phyloP scores from a whole-genome alignment of 805 yeast species.

The Debaryomyces prosopidis region DNA sequence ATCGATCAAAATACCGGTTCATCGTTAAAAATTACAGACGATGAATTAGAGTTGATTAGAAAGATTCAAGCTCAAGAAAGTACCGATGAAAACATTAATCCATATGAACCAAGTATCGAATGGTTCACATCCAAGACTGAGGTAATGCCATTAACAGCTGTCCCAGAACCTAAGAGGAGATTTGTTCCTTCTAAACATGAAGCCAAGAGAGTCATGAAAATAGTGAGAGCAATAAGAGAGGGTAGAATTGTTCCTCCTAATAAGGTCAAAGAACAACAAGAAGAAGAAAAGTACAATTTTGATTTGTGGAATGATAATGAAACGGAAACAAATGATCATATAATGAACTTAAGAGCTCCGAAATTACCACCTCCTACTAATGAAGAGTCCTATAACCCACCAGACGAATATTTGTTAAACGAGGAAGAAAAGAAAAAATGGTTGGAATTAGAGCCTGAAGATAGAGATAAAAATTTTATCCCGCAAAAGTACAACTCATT shows the following conservation, averaged over 20 bases:
- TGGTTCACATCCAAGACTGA: slow-evolving; percentile 90
- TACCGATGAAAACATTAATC: slow-evolving; percentile 77
- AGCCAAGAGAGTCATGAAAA: slow-evolving; percentile 94
- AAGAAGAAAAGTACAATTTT: slow-evolving; percentile 52
- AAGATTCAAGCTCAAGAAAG: slow-evolving; percentile 84
- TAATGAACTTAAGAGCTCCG: slow-evolving; percentile 94
- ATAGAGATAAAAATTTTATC: slow-evolving; percentile 73
- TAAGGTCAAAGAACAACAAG: slow-evolving; percentile 50
- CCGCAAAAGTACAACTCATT: slow-evolving; percentile 82
- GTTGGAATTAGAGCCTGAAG: slow-evolving; percentile 69
- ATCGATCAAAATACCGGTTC: slow-evolving; percentile 87
- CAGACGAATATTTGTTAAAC: slow-evolving; percentile 84
- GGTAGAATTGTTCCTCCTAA: slow-evolving; percentile 87
- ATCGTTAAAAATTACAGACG: slow-evolving; percentile 76
- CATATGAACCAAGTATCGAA: slow-evolving; percentile 91
- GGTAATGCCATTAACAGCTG: slow-evolving; percentile 88
- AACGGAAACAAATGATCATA: slow-evolving; percentile 62
- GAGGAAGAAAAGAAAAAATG: slow-evolving; percentile 76
- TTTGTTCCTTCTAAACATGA: slow-evolving; percentile 96
- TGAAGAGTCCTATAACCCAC: slow-evolving; percentile 97
- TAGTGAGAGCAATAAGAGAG: slow-evolving; percentile 93
- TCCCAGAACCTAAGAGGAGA: slow-evolving; percentile 96
- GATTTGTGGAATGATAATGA: slow-evolving; percentile 81
- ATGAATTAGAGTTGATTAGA: slow-evolving; percentile 85
- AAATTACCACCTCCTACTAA: slow-evolving; percentile 94